phyloP scores from a whole-genome alignment of 202 grass and related monocot species.

The Zizania palustris region DNA sequence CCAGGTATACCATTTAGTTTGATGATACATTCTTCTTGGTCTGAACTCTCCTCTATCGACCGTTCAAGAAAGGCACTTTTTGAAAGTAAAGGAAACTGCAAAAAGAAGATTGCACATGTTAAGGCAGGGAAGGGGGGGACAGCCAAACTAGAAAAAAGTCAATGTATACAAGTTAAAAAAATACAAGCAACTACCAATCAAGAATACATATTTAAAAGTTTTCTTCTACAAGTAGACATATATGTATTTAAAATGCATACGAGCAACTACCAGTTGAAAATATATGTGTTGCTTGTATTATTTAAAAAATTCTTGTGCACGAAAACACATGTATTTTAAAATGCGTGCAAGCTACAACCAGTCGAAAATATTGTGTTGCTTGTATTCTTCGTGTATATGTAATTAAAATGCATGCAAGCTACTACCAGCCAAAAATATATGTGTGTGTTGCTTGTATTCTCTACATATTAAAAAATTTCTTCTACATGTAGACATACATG shows the following conservation, averaged over 20 bases:
- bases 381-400: not conserved
- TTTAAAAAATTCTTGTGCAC: not conserved
- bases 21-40: constrained; percentile 61
- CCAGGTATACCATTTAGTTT: constrained; percentile 72
- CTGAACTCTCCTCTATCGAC: constrained; percentile 69
- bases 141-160: not conserved
- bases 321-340: not conserved
- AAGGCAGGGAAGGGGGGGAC: not conserved
- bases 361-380: too few species aligned
- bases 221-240: not conserved
- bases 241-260: not conserved
- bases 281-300: not conserved
- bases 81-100: constrained; percentile 94
- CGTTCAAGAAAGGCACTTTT: constrained; percentile 73
- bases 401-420: not conserved
- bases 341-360: too few species aligned
- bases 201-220: not conserved
- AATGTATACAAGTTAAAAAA: constrained; percentile 10
- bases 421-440: not conserved
- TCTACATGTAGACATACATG: not conserved
- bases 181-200: not conserved
- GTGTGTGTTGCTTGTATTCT: not conserved
- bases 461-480: not conserved
- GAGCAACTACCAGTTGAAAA: not conserved
- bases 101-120: constrained; percentile 15